These are phyloP conservation scores for Wickerhamiella nectarea DNA, from an alignment of 805 yeast genomes.

Conservation along the genomic window DNA sequence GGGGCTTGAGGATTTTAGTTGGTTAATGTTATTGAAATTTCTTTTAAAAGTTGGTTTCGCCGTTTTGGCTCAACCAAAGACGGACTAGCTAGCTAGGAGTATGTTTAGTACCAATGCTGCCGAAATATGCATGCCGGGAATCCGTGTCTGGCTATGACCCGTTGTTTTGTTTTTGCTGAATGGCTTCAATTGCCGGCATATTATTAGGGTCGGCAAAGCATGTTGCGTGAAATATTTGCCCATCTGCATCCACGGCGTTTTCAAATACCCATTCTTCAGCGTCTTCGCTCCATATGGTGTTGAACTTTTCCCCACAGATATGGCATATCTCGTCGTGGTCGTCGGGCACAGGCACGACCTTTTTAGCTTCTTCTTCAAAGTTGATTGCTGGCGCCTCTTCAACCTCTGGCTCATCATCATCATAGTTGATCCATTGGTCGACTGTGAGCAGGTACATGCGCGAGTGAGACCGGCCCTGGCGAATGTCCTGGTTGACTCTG, in stretches of 20 bases:
- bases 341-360: slow-evolving; percentile 54
- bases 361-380: slow-evolving; percentile 21
- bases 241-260: slow-evolving; percentile 42
- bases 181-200: slow-evolving; percentile 13
- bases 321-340: slow-evolving; percentile 53
- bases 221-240: slow-evolving; percentile 45
- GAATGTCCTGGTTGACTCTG: slow-evolving; percentile 68
- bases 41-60: too few species aligned
- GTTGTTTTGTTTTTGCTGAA: not conserved
- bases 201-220: slow-evolving; percentile 55
- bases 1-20: not conserved
- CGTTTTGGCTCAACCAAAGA: too few species aligned
- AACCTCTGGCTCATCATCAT: slow-evolving; percentile 10
- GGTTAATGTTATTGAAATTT: too few species aligned
- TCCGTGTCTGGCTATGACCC: too few species aligned
- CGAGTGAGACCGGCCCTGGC: slow-evolving; percentile 43
- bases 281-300: slow-evolving; percentile 57
- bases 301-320: slow-evolving; percentile 52
- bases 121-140: too few species aligned
- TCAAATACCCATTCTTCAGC: slow-evolving; percentile 74
- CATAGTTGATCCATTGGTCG: slow-evolving; percentile 55
- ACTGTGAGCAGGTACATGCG: slow-evolving; percentile 73
- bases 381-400: slow-evolving; percentile 18
- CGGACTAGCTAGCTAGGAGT: too few species aligned
- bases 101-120: too few species aligned